Conservation (phyloP, 1,284 basidiomycete genomes). For the Cutaneotrichosporon mucoides region DNA sequence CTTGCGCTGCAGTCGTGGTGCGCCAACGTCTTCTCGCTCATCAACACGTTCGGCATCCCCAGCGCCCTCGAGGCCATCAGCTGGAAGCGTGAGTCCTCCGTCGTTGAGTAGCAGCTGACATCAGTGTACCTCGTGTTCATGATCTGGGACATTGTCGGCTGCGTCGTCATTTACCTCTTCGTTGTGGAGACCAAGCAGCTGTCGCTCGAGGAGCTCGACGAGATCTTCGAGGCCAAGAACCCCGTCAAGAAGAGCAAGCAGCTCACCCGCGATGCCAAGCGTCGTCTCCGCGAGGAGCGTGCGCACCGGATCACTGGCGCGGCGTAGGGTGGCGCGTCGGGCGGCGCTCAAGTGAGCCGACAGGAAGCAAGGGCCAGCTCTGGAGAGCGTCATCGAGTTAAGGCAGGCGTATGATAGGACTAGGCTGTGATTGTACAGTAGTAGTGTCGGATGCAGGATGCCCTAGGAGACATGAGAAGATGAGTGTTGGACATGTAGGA, state of each 20-base stretch:
- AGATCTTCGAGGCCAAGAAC: constrained; percentile 53
- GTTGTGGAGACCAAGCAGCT: constrained; percentile 54
- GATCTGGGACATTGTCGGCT: constrained; percentile 57
- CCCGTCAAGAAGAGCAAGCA: constrained; percentile 52
- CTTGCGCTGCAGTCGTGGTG: constrained; percentile 30
- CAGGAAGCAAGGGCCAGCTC: no score
- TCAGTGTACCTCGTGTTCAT: constrained; percentile 55
- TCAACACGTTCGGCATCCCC: constrained; percentile 40
- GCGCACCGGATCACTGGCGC: background rate
- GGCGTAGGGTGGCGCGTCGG: no score
- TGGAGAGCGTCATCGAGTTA: no score
- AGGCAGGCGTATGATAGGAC: no score
- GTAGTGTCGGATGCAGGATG: no score
- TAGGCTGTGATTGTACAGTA: no score
- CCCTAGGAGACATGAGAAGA: no score
- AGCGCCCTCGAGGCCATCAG: constrained; percentile 23
- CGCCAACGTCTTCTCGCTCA: constrained; percentile 23
- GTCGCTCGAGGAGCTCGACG: constrained; percentile 57
- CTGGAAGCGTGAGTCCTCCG: constrained; percentile 29
- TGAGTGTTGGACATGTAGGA: no score
- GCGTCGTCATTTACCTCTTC: constrained; percentile 57
- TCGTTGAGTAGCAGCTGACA: constrained; percentile 45
- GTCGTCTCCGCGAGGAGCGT: constrained; percentile 1
- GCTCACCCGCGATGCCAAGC: constrained; percentile 11
- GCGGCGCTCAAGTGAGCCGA: no score